phyloP scores from a whole-genome alignment of 2,329 filamentous ascomycete genomes.

The Microdochium paspali region DNA sequence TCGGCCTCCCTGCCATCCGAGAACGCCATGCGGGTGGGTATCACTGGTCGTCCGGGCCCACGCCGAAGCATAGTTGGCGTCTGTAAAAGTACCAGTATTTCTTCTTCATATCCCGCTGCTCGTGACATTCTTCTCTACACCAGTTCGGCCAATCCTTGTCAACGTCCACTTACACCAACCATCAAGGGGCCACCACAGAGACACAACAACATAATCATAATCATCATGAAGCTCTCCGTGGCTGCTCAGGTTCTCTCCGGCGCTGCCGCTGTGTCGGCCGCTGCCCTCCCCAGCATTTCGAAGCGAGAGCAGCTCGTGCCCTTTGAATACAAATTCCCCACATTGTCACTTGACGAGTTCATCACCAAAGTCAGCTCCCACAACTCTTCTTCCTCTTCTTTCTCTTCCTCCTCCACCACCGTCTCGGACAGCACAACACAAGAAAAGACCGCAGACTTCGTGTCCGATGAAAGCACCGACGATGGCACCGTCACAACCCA shows the following conservation, averaged over 20 bases:
- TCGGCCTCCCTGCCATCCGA: too few relatives aligned
- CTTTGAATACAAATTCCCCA: background rate
- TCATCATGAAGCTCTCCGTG: background rate
- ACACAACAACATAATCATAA: too few relatives aligned
- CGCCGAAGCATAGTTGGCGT: too few relatives aligned
- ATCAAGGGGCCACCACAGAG: too few relatives aligned
- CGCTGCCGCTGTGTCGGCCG: background rate
- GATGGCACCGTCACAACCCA: constrained; percentile 3
- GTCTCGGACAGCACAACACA: background rate
- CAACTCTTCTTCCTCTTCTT: background rate
- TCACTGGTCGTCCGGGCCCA: too few relatives aligned
- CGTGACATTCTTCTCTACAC: too few relatives aligned
- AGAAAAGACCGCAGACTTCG: constrained; percentile 3
- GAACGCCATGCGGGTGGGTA: too few relatives aligned
- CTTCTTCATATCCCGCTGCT: too few relatives aligned
- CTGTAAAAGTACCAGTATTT: too few relatives aligned
- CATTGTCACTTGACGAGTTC: background rate
- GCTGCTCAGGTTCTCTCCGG: background rate
- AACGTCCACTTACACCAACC: too few relatives aligned
- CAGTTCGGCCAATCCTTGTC: too few relatives aligned
- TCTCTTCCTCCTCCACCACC: background rate
- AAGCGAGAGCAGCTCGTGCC: background rate
- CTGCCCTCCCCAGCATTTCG: background rate
- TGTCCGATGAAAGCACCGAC: constrained; percentile 3
- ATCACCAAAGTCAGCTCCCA: background rate